Conservation (phyloP, 495 filamentous ascomycete species). For the Viridothelium virens region DNA sequence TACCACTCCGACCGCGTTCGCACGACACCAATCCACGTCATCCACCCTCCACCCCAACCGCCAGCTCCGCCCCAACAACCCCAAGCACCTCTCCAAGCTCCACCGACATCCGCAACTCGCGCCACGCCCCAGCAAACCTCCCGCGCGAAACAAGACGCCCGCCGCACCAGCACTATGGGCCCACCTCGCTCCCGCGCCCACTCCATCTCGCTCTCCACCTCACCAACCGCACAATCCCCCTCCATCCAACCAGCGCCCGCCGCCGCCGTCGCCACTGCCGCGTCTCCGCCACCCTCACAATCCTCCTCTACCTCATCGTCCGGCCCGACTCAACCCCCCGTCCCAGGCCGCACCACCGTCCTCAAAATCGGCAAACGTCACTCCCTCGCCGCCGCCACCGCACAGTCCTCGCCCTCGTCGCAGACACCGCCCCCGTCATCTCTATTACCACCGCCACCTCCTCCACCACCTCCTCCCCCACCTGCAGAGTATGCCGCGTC, state of each 20-base stretch:
- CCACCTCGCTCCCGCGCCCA: not conserved
- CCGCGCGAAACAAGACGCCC: not conserved
- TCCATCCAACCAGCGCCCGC: not conserved
- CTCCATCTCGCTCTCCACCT: slow-evolving; percentile 4
- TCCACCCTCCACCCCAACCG: not conserved
- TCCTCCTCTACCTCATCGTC: not conserved
- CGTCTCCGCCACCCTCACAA: not conserved
- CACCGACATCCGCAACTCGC: not conserved
- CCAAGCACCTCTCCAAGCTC: not conserved
- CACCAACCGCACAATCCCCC: not conserved
- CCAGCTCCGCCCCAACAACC: not conserved
- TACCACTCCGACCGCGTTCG: slow-evolving; percentile 18
- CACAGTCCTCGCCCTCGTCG: slow-evolving; percentile 2
- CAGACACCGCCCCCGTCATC: not conserved
- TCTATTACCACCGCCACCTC: not conserved
- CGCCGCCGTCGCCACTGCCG: not conserved
- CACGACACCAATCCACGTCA: slow-evolving; percentile 19
- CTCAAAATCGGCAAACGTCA: slow-evolving; percentile 6
- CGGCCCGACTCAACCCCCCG: slow-evolving; percentile 11
- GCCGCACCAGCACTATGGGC: not conserved
- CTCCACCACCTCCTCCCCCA: not conserved
- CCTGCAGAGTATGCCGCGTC: not conserved
- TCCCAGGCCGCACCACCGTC: slow-evolving; percentile 6
- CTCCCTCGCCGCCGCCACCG: not conserved
- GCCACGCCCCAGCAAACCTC: not conserved